Percentiles rank a stretch among this genome's conserved stretches.
Conservation (phyloP, 2,329 filamentous ascomycete species). For the Colletotrichum acutatum region DNA sequence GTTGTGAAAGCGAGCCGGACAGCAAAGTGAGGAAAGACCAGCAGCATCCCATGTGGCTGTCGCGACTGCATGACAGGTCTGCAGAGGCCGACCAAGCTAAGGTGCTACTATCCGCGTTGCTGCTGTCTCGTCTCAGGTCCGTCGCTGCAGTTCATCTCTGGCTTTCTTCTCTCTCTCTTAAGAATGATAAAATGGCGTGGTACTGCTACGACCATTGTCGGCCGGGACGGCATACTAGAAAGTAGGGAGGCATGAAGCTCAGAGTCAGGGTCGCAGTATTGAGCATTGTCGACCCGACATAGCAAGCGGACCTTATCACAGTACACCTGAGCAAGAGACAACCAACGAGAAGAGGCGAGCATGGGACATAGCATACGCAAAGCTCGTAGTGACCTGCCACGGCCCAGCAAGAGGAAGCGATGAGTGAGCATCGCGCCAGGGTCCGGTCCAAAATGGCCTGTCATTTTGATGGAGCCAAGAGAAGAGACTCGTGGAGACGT, state of each 20-base stretch:
- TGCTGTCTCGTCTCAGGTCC: background rate
- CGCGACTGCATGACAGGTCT: constrained; percentile 17
- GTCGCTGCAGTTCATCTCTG: background rate
- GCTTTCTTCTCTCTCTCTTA: background rate
- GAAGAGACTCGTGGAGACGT: constrained; percentile 19
- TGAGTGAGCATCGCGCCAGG: constrained; percentile 26
- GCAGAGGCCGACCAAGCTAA: constrained; percentile 13
- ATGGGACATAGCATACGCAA: constrained; percentile 16
- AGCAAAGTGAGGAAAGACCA: background rate
- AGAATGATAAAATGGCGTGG: background rate
- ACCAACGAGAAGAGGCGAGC: constrained; percentile 5
- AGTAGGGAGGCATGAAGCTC: background rate
- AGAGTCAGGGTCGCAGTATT: constrained; percentile 1
- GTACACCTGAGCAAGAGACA: background rate
- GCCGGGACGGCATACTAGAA: constrained; percentile 3
- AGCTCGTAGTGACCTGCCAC: constrained; percentile 14
- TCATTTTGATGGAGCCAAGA: constrained; percentile 30
- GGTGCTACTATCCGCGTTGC: background rate
- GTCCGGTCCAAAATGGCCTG: constrained; percentile 23
- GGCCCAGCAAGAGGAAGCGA: constrained; percentile 4
- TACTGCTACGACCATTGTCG: background rate
- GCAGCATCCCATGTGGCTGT: background rate
- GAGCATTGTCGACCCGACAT: background rate
- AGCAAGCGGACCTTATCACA: background rate
- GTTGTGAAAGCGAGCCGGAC: background rate